Evolutionary conservation across 2,329 filamentous ascomycete species (phyloP), one percentile per base, ranked within the genome.

Genomic region (Fusarium stilboides): DNA sequence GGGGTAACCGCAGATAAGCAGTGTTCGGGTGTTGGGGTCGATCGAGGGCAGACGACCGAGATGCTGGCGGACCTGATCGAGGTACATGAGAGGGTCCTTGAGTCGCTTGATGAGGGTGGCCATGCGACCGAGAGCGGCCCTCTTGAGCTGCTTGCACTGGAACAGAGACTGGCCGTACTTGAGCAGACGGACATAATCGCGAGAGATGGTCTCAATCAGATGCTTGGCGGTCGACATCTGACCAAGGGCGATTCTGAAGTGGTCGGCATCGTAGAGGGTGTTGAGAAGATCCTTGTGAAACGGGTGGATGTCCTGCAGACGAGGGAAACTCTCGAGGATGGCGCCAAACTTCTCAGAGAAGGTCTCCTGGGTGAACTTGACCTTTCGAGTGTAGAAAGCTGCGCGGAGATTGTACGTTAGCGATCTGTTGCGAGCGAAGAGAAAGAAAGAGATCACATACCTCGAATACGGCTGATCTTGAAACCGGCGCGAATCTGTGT

Each of bases 141-240:
- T 89, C 89, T 99, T 99, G 76, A 99, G 89, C 85, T 98, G 94
- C 85, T 99, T 99, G 88, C 95, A 98, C 85, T 99, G 96, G 86
- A 95, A 99, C 70, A 99, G 88, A 76, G 91, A 97, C 85, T 97
- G 94, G 57, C 94, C 94, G 84, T 99, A 98, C 87, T 97, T 97
- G 71, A 82, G 74, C 45, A 99, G 88, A 71, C 96, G 93, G 68
- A 99, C 94, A 78, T 99, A 99, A 81, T 99, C 96, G 78, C 96
- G 89, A 64, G 93, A 92, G 68, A 99, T 96, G 56, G 94, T 97
- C 87, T 99, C 96, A 58, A 99, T 97, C 70, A 98, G 85, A 77
- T 97, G 93, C 85, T 98, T 98, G 53, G 96, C 96, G 6, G 96
- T 98, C 43, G 94, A 97, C 45, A 99, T 85, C 81, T 98, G 96